Evolutionary conservation across 2,329 filamentous ascomycete species (phyloP), one percentile per base, ranked within the genome.

Genomic region (Thelonectria discophora): DNA sequence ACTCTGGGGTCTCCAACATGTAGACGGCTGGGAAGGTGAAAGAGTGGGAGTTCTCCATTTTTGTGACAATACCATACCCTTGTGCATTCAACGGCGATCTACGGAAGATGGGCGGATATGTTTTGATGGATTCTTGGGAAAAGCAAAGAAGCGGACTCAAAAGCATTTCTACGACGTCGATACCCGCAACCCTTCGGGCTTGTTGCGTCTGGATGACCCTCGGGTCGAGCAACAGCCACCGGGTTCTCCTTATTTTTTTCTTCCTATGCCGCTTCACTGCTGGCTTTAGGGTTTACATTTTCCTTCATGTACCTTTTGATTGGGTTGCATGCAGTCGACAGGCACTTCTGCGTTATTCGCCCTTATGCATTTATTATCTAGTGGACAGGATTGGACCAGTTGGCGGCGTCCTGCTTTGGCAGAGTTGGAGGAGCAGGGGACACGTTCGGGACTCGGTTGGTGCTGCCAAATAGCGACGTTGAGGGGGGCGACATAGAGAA

Each of bases 1-100:
- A 74, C 34, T 69, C 73, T n/a, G 74, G 72, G 34, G 72, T 77
- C 17, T 72, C 73, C 55, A 72, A 65, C 70, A 77, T 78, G 72
- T 78, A 66, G 32, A 74, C 21, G 42, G 48, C 43, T 50, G 47
- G n/a, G 52, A 57, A 48, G 58, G 58, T 42, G 58, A 63, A 62
- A 57, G 62, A 55, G 42, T 49, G 61, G 62, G 63, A 55, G 45
- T 51, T 51, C n/a, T 65, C 59, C 63, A 60, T 60, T 39, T 24
- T 65, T 73, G 67, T 72, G 69, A 70, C 67, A 72, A 69, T 65
- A 73, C 59, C 15, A 37, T 15, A 37, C 61, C 57, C 62, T 62
- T 70, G 63, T 67, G 66, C 69, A 71, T 72, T 71, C 62, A 69
- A 54, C 67, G 67, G 70, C 67, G 69, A 69, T 68, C 66, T 60